Conservation (phyloP, 345 rosid species). For the Hibiscus mutabilis region DNA sequence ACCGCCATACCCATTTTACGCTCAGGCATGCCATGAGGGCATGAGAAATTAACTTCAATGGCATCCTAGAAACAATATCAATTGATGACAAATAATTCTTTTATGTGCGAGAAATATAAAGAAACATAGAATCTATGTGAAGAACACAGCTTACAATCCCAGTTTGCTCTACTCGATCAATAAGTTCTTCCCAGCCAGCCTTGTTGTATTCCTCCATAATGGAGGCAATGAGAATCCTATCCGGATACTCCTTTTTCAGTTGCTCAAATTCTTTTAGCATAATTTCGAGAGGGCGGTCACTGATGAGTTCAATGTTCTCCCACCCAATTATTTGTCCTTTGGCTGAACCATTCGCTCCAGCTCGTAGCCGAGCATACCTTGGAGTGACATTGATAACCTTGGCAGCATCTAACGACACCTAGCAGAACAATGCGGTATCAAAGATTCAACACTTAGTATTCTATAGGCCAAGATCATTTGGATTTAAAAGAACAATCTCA, state of each 20-base stretch:
- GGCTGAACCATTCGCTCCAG: slow-evolving; percentile 67
- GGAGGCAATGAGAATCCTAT: slow-evolving; percentile 90
- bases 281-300: slow-evolving; percentile 89
- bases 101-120: neutral
- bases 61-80: slow-evolving; percentile 53
- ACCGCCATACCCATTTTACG: slow-evolving; percentile 99
- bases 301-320: slow-evolving; percentile 96
- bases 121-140: neutral
- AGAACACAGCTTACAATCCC: slow-evolving; percentile 62
- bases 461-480: neutral
- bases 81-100: neutral
- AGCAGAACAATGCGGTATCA: slow-evolving; percentile 17
- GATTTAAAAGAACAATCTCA: neutral
- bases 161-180: slow-evolving; percentile 91
- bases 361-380: slow-evolving; percentile 71
- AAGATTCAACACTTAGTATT: neutral
- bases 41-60: slow-evolving; percentile 87
- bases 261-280: slow-evolving; percentile 87
- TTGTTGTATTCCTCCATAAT: slow-evolving; percentile 93
- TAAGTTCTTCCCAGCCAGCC: slow-evolving; percentile 94
- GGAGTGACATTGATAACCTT: slow-evolving; percentile 95
- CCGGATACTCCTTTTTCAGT: slow-evolving; percentile 77
- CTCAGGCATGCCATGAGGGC: slow-evolving; percentile 99
- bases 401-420: slow-evolving; percentile 92
- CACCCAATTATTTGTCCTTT: slow-evolving; percentile 89